A percentile compares a stretch with the other conserved stretches of the same genome.
Evolutionary conservation across 2,329 filamentous ascomycete genomes (phyloP).

Genomic region (Talaromyces funiculosus): DNA sequence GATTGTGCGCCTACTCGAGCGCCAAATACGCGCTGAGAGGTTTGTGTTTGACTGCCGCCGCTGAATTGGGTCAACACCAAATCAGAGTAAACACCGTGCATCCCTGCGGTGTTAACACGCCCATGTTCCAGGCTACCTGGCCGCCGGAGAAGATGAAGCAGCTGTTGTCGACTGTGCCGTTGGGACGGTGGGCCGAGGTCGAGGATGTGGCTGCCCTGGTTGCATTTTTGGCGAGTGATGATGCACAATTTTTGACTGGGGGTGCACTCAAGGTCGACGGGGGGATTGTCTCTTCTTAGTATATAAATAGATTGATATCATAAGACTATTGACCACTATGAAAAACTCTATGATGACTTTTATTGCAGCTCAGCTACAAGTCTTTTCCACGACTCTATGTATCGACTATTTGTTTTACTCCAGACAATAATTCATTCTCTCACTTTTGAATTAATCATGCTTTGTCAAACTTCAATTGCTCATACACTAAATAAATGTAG

Average conservation of each 20-base stretch:
- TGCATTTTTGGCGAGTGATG: conserved; percentile 34
- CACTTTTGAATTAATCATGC: too few species aligned
- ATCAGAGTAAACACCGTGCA: conserved; percentile 40
- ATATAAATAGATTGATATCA: neutral
- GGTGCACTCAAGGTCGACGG: conserved; percentile 15
- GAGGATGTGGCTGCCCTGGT: conserved; percentile 37
- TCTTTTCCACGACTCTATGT: conserved; percentile 1
- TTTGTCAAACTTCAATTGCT: neutral
- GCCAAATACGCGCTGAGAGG: conserved; percentile 35
- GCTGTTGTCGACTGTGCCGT: conserved; percentile 27
- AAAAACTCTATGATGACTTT: neutral
- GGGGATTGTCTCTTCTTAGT: conserved; percentile 26
- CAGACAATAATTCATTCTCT: too few species aligned
- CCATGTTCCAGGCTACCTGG: conserved; percentile 32
- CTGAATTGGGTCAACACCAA: conserved; percentile 32
- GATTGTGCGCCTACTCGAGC: conserved; percentile 31
- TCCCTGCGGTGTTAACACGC: conserved; percentile 34
- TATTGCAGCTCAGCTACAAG: neutral
- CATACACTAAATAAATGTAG: neutral
- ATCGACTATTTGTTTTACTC: too few species aligned
- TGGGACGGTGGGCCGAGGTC: conserved; percentile 32
- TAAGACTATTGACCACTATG: neutral
- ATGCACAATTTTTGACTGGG: conserved; percentile 37
- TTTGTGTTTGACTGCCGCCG: conserved; percentile 34
- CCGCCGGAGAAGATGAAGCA: conserved; percentile 29